These are phyloP conservation scores for Naganishia cerealis DNA, from an alignment of 1,284 basidiomycete genomes.

Conservation along the genomic window DNA sequence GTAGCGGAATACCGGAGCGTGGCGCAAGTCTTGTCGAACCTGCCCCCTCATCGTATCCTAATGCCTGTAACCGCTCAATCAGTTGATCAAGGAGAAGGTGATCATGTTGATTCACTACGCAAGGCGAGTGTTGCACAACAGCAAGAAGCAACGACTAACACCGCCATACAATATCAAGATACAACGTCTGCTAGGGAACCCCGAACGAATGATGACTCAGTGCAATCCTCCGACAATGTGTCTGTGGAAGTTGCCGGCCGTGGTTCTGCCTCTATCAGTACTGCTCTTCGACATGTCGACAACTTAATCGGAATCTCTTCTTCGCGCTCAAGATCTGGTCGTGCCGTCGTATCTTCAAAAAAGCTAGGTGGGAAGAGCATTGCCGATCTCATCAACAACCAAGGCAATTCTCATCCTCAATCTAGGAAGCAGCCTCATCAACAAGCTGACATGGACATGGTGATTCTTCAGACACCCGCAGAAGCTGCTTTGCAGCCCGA, in stretches of 20 bases:
- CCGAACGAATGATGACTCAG: background rate
- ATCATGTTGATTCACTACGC: background rate
- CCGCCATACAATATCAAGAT: background rate
- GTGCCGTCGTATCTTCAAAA: background rate
- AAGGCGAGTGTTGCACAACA: background rate
- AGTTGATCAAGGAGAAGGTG: background rate
- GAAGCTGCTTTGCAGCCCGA: background rate
- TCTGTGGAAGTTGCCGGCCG: background rate
- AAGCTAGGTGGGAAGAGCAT: background rate
- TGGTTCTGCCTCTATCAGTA: background rate
- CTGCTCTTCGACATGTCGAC: background rate
- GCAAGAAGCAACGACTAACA: background rate
- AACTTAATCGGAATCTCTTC: background rate
- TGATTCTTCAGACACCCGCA: background rate
- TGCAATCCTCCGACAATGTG: background rate
- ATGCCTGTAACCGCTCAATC: background rate
- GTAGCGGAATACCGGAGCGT: background rate
- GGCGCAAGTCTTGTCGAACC: background rate
- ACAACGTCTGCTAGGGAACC: background rate
- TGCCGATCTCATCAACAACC: background rate
- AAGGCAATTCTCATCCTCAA: background rate
- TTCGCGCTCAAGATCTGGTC: constrained; percentile 5
- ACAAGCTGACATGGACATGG: background rate
- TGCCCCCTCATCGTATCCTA: background rate
- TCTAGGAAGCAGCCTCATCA: background rate